Percentiles rank a stretch among this genome's conserved stretches.
Conservation (phyloP, 352 stramenopile species). For the Pythium phragmiticola region DNA sequence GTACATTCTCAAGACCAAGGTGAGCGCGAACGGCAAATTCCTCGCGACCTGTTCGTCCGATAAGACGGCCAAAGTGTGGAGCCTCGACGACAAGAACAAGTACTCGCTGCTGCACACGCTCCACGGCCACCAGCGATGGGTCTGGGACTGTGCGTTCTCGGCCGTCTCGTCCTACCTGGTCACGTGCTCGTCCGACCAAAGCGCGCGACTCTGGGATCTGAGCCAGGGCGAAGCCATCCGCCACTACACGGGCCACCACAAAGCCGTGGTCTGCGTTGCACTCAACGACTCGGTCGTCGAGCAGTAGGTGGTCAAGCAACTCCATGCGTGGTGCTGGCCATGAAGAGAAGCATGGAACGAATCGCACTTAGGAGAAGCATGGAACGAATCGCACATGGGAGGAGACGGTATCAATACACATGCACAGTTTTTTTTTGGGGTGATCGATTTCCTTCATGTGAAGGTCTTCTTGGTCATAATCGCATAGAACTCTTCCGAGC, state of each 20-base stretch:
- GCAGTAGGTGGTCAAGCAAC: constrained; percentile 3
- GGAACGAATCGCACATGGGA: neutral
- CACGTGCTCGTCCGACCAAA: constrained; percentile 95
- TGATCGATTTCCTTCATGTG: constrained; percentile 37
- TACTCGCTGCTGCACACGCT: constrained; percentile 73
- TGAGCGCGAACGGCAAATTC: constrained; percentile 82
- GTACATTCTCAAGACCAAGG: constrained; percentile 91
- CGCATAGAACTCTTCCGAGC: constrained; percentile 96
- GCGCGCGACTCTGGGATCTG: constrained; percentile 97
- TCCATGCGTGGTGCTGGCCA: neutral
- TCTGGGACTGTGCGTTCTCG: constrained; percentile 98
- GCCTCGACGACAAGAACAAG: constrained; percentile 37
- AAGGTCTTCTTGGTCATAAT: constrained; percentile 98
- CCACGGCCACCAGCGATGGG: constrained; percentile 93
- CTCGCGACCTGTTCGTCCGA: constrained; percentile 94
- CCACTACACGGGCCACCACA: constrained; percentile 90
- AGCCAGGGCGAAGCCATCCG: constrained; percentile 83
- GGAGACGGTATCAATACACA: constrained; percentile 24
- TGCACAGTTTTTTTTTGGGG: constrained; percentile 9
- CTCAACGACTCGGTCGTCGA: constrained; percentile 79
- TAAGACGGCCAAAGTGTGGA: constrained; percentile 92
- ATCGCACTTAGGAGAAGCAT: neutral
- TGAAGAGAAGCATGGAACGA: neutral
- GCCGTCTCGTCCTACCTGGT: constrained; percentile 98
- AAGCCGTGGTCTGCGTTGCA: constrained; percentile 86